These are phyloP conservation scores for Globisporangium irregulare DNA, from an alignment of 352 stramenopile genomes.

Conservation along the genomic window DNA sequence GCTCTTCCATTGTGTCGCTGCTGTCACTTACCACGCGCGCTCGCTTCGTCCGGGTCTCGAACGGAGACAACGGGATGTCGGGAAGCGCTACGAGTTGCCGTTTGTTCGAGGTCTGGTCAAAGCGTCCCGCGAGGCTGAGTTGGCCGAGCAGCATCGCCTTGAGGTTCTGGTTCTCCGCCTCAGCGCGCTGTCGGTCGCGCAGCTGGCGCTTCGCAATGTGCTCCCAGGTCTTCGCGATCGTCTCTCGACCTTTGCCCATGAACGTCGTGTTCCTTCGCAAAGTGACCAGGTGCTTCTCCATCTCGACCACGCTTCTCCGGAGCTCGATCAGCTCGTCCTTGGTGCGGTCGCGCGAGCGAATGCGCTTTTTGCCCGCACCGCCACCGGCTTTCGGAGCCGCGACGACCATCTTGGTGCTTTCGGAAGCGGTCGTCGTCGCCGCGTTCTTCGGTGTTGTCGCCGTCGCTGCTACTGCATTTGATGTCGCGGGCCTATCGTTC, in stretches of 20 bases:
- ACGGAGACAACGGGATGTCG: background rate
- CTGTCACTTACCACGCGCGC: background rate
- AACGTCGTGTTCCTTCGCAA: constrained; percentile 15
- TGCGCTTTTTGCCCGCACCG: constrained; percentile 12
- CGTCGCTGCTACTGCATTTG: background rate
- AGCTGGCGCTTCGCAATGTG: constrained; percentile 16
- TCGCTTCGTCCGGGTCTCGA: background rate
- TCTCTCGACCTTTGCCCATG: constrained; percentile 11
- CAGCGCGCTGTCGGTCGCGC: constrained; percentile 11
- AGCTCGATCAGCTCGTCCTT: constrained; percentile 18
- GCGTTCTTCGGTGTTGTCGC: background rate
- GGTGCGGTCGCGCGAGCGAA: constrained; percentile 14
- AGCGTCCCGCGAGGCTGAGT: constrained; percentile 12
- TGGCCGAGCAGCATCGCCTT: constrained; percentile 20
- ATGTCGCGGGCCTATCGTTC: background rate
- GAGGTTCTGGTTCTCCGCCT: constrained; percentile 18
- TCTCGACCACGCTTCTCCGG: constrained; percentile 5
- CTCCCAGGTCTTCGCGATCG: constrained; percentile 12
- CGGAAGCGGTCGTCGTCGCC: background rate
- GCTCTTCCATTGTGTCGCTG: constrained; percentile 11
- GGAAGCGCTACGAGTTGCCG: constrained; percentile 16
- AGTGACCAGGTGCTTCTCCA: constrained; percentile 15
- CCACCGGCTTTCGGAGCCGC: background rate
- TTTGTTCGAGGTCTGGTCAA: constrained; percentile 20
- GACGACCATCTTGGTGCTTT: background rate